These are phyloP conservation scores for Ceratopteris richardii DNA, from an alignment of 75 land plant species.

Conservation along the genomic window DNA sequence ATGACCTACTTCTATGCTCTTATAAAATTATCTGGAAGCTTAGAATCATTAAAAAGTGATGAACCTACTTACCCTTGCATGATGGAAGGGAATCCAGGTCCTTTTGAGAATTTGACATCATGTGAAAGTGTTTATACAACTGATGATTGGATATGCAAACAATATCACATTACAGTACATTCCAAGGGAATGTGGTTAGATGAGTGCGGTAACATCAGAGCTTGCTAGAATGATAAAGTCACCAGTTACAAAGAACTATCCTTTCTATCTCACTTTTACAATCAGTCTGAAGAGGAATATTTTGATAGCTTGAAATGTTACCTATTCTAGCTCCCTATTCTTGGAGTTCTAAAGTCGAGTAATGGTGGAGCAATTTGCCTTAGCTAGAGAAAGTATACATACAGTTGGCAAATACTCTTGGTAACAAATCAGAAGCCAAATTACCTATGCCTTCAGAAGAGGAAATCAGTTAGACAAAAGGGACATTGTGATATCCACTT, in stretches of 20 bases:
- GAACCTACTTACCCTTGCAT: conserved; percentile 10
- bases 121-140: conserved; percentile 13
- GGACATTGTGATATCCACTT: conserved; percentile 7
- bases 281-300: conserved; percentile 12
- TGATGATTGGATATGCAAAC: conserved; percentile 1
- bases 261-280: neutral
- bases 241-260: neutral
- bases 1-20: conserved; percentile 11
- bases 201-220: conserved; percentile 21
- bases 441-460: conserved; percentile 13
- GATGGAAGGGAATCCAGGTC: conserved; percentile 13
- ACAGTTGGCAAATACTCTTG: conserved; percentile 19
- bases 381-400: conserved; percentile 5
- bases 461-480: conserved; percentile 8
- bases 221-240: conserved; percentile 20
- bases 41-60: neutral
- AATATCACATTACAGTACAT: conserved; percentile 7
- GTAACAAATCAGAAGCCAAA: conserved; percentile 12
- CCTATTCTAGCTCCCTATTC: conserved; percentile 18
- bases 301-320: conserved; percentile 9
- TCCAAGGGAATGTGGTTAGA: conserved; percentile 15
- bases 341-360: conserved; percentile 20
- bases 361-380: conserved; percentile 14
- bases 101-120: conserved; percentile 15
- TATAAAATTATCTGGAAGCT: conserved; percentile 9